phyloP scores from a whole-genome alignment of 164 flowering plant species.

The Kalanchoe fedtschenkoi region DNA sequence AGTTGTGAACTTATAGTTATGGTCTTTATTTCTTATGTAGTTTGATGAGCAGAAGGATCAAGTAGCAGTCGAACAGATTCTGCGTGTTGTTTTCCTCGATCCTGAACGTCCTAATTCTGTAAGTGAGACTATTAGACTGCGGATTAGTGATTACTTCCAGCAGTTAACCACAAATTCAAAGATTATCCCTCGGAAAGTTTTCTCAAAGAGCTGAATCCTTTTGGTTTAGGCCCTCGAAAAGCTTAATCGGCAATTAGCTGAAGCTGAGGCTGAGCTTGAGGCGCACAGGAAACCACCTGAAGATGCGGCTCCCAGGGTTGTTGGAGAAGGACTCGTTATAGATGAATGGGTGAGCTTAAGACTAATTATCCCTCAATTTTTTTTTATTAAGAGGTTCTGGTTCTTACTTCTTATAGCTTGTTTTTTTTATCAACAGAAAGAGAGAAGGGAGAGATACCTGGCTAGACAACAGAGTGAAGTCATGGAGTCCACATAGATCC shows the following conservation, averaged over 20 bases:
- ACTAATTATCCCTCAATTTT: not conserved
- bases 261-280: conserved; percentile 34
- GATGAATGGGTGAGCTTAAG: conserved; percentile 37
- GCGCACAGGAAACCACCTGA: conserved; percentile 33
- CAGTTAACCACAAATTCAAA: too few species aligned
- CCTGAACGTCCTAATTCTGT: conserved; percentile 40
- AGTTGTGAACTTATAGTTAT: not conserved
- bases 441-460: conserved; percentile 3
- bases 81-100: conserved; percentile 45
- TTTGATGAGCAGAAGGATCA: conserved; percentile 62
- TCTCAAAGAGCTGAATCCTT: not conserved
- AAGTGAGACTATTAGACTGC: conserved; percentile 11
- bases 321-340: conserved; percentile 38
- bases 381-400: not conserved
- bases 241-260: conserved; percentile 29
- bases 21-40: conserved; percentile 13
- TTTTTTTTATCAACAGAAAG: not conserved
- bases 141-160: not conserved
- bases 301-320: conserved; percentile 23
- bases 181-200: not conserved
- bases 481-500: conserved; percentile 2
- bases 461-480: conserved; percentile 6
- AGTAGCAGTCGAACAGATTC: conserved; percentile 47
- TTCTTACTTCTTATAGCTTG: not conserved
- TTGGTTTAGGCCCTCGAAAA: conserved; percentile 29